Conservation (phyloP, 1,139 yeast genomes). For the Williopsis jadinii region DNA sequence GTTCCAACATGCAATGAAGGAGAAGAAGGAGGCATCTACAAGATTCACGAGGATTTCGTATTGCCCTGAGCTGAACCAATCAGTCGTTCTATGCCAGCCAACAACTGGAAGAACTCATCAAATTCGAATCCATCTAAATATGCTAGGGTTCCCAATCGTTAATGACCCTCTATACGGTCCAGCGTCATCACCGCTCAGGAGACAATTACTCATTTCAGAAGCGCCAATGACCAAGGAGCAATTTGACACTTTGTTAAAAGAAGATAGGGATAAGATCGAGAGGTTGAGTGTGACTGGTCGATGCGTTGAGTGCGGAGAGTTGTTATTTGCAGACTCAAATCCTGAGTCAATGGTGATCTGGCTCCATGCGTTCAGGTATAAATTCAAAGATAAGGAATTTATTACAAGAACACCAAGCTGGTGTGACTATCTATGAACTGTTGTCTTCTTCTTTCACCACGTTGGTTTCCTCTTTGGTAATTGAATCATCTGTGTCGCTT, state of each 20-base stretch:
- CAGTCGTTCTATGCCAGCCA: slow-evolving; percentile 77
- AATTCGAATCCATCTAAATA: slow-evolving; percentile 86
- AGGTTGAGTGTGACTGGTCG: slow-evolving; percentile 51
- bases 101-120: slow-evolving; percentile 93
- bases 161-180: slow-evolving; percentile 83
- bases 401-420: slow-evolving; percentile 9
- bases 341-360: slow-evolving; percentile 79
- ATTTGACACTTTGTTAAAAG: slow-evolving; percentile 61
- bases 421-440: background rate
- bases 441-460: background rate
- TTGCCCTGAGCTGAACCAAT: slow-evolving; percentile 33
- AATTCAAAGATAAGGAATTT: slow-evolving; percentile 32
- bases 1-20: slow-evolving; percentile 55
- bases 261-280: slow-evolving; percentile 5
- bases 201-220: slow-evolving; percentile 30
- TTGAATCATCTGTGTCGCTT: background rate
- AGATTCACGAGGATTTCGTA: slow-evolving; percentile 32
- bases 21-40: slow-evolving; percentile 55
- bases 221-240: slow-evolving; percentile 11
- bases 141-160: slow-evolving; percentile 82
- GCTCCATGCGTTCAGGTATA: slow-evolving; percentile 83
- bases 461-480: background rate
- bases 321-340: slow-evolving; percentile 81
- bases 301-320: slow-evolving; percentile 67
- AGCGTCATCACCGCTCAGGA: slow-evolving; percentile 5